Conservation (phyloP, 2,329 filamentous ascomycete genomes). For the Zelopaecilomyces penicillatus region DNA sequence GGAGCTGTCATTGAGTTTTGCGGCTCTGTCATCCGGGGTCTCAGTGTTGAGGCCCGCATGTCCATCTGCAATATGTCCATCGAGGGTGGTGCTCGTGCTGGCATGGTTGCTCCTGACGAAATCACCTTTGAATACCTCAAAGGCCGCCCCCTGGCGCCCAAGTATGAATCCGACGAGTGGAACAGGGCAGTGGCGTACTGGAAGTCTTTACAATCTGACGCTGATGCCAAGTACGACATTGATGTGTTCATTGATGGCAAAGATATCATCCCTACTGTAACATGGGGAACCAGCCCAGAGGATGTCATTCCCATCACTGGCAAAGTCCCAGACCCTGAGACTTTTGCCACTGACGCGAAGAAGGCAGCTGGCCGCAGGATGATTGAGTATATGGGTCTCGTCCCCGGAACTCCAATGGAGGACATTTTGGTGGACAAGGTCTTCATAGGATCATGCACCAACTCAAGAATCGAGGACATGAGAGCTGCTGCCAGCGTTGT, state of each 20-base stretch:
- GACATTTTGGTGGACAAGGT: slow-evolving; percentile 92
- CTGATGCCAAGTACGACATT: slow-evolving; percentile 81
- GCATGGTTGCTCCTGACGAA: slow-evolving; percentile 94
- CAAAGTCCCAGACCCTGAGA: slow-evolving; percentile 80
- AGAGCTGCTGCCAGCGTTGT: slow-evolving; percentile 79
- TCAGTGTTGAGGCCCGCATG: slow-evolving; percentile 98
- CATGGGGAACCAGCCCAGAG: slow-evolving; percentile 95
- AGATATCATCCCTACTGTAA: slow-evolving; percentile 87
- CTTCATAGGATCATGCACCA: slow-evolving; percentile 97
- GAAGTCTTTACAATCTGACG: slow-evolving; percentile 75
- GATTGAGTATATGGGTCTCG: slow-evolving; percentile 94
- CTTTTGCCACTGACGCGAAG: slow-evolving; percentile 71
- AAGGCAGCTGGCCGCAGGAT: slow-evolving; percentile 72
- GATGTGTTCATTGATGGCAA: slow-evolving; percentile 86
- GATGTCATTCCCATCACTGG: slow-evolving; percentile 93
- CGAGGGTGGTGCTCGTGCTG: slow-evolving; percentile 87
- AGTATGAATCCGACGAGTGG: slow-evolving; percentile 79
- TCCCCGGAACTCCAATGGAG: slow-evolving; percentile 77
- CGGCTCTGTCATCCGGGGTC: slow-evolving; percentile 77
- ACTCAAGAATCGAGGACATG: slow-evolving; percentile 92
- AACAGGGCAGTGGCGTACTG: slow-evolving; percentile 82
- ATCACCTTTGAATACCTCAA: slow-evolving; percentile 93
- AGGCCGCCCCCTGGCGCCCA: slow-evolving; percentile 79
- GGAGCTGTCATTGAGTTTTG: slow-evolving; percentile 96
- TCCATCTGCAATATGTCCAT: slow-evolving; percentile 99